Evolutionary conservation across 352 stramenopile genomes (phyloP).

Genomic region (Phytophthora ramorum): DNA sequence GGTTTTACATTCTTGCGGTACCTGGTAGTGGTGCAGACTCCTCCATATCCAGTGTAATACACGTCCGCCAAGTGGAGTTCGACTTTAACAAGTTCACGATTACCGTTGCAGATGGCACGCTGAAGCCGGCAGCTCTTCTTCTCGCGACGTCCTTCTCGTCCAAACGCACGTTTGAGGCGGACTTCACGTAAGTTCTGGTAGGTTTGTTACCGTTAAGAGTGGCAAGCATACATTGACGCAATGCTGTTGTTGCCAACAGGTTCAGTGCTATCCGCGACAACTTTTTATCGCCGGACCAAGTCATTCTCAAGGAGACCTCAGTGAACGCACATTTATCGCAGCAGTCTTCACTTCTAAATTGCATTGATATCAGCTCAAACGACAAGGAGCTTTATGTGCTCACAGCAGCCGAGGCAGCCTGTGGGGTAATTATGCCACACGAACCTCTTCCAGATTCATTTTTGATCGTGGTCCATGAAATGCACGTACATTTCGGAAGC

Average conservation of each 20-base stretch:
- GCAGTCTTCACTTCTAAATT: slow-evolving; percentile 40
- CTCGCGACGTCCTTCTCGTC: slow-evolving; percentile 49
- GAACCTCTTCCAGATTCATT: slow-evolving; percentile 49
- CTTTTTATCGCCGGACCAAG: slow-evolving; percentile 57
- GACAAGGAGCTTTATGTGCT: slow-evolving; percentile 57
- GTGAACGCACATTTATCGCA: slow-evolving; percentile 20
- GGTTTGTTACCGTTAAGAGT: not conserved
- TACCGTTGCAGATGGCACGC: slow-evolving; percentile 55
- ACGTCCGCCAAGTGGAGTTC: slow-evolving; percentile 69
- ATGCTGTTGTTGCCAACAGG: slow-evolving; percentile 19
- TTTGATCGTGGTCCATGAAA: slow-evolving; percentile 40
- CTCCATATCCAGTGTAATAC: slow-evolving; percentile 17
- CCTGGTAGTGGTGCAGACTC: slow-evolving; percentile 6
- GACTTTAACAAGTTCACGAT: slow-evolving; percentile 59
- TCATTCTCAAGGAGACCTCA: slow-evolving; percentile 57
- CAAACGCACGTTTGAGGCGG: slow-evolving; percentile 47
- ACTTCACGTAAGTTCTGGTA: slow-evolving; percentile 44
- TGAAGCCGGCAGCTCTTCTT: slow-evolving; percentile 55
- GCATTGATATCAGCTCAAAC: slow-evolving; percentile 44
- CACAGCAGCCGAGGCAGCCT: slow-evolving; percentile 30
- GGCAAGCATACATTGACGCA: not conserved
- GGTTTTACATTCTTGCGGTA: slow-evolving; percentile 62
- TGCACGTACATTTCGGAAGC: slow-evolving; percentile 45
- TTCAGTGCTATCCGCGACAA: slow-evolving; percentile 65
- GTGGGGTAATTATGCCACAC: slow-evolving; percentile 45